These are phyloP conservation scores for Leccinum truebloodii DNA, from an alignment of 768 basidiomycete genomes.

Conservation along the genomic window DNA sequence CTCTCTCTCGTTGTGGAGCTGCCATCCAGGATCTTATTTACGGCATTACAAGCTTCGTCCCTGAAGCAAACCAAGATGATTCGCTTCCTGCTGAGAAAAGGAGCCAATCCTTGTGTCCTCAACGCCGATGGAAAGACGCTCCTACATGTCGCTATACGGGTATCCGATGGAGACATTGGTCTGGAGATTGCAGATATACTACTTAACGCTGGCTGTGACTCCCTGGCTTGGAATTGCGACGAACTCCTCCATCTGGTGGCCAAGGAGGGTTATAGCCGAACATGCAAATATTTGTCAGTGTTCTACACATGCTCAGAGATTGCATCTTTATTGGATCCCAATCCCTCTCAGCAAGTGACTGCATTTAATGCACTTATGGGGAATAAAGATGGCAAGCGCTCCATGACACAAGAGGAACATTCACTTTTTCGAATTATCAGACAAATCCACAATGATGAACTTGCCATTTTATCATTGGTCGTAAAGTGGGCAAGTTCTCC, in stretches of 20 bases:
- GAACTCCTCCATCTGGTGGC: not conserved
- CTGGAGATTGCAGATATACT: not conserved
- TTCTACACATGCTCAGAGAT: not conserved
- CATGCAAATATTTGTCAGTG: not conserved
- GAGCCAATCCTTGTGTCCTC: not conserved
- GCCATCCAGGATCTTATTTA: not conserved
- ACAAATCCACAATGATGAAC: too few relatives aligned
- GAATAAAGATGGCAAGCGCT: too few relatives aligned
- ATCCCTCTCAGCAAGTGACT: too few relatives aligned
- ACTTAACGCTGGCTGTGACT: not conserved
- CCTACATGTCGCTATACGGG: not conserved
- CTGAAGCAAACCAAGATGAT: slow-evolving; percentile 1
- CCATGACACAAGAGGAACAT: too few relatives aligned
- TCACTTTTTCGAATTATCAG: too few relatives aligned
- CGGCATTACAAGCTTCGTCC: not conserved
- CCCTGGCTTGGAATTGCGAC: not conserved
- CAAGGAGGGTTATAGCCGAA: not conserved
- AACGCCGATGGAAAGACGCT: not conserved
- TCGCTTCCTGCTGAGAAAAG: not conserved
- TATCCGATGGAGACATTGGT: not conserved
- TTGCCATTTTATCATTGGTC: too few relatives aligned
- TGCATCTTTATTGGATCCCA: too few relatives aligned
- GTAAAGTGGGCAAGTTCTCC: too few relatives aligned
- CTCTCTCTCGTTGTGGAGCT: not conserved
- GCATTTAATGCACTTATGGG: too few relatives aligned